These are phyloP conservation scores for Echria macrotheca DNA, from an alignment of 495 filamentous ascomycete genomes.

Conservation along the genomic window DNA sequence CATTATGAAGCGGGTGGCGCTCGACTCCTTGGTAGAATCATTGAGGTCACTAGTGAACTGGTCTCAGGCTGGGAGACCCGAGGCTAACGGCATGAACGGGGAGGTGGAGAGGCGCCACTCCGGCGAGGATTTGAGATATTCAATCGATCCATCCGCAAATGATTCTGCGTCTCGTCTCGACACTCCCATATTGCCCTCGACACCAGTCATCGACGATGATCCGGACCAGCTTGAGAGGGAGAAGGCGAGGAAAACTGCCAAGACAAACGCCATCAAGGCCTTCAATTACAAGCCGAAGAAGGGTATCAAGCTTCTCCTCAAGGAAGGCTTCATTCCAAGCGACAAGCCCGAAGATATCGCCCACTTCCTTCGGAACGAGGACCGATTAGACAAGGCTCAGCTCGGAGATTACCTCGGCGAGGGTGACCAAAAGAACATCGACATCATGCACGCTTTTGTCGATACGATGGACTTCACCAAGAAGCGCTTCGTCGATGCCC, in stretches of 20 bases:
- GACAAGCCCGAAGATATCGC: slow-evolving; percentile 78
- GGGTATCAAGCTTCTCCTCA: slow-evolving; percentile 76
- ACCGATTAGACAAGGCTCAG: slow-evolving; percentile 79
- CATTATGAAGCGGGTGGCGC: slow-evolving; percentile 75
- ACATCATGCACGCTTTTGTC: slow-evolving; percentile 97
- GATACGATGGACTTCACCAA: slow-evolving; percentile 93
- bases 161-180: slow-evolving; percentile 50
- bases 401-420: slow-evolving; percentile 96
- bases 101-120: slow-evolving; percentile 58
- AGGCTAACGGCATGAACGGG: slow-evolving; percentile 43
- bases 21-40: slow-evolving; percentile 84
- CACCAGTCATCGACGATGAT: slow-evolving; percentile 79
- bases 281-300: slow-evolving; percentile 99
- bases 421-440: slow-evolving; percentile 84
- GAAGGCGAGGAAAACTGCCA: slow-evolving; percentile 87
- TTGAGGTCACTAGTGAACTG: slow-evolving; percentile 87
- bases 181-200: slow-evolving; percentile 61
- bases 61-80: slow-evolving; percentile 71
- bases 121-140: slow-evolving; percentile 72
- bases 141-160: slow-evolving; percentile 60
- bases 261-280: slow-evolving; percentile 78
- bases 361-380: slow-evolving; percentile 66
- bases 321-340: slow-evolving; percentile 79
- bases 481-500: slow-evolving; percentile 85
- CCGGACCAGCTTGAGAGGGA: slow-evolving; percentile 85